phyloP scores from a whole-genome alignment of 495 filamentous ascomycete species.

The Aspergillus sclerotioniger region DNA sequence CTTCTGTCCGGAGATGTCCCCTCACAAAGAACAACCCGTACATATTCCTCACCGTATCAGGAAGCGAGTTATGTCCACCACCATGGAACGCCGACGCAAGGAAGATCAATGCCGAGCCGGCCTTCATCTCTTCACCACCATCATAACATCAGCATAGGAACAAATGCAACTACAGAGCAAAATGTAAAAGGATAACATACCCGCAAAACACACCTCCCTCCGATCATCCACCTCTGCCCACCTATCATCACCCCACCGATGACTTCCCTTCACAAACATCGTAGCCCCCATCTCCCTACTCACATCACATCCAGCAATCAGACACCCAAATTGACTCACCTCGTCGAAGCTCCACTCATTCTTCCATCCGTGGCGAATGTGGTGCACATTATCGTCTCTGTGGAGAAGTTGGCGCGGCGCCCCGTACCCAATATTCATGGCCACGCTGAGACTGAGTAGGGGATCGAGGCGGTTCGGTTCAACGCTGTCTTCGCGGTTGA shows the following conservation, averaged over 20 bases:
- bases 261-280: slow-evolving; percentile 20
- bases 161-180: neutral
- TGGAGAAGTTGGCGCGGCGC: slow-evolving; percentile 29
- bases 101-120: slow-evolving; percentile 34
- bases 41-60: slow-evolving; percentile 23
- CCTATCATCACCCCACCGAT: slow-evolving; percentile 17
- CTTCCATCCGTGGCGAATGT: slow-evolving; percentile 11
- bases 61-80: slow-evolving; percentile 30
- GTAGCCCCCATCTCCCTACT: slow-evolving; percentile 17
- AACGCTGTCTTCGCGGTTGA: slow-evolving; percentile 13
- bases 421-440: slow-evolving; percentile 25
- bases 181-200: slow-evolving; percentile 1
- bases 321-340: slow-evolving; percentile 17
- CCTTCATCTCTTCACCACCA: slow-evolving; percentile 20
- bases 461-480: slow-evolving; percentile 22
- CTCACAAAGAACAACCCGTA: slow-evolving; percentile 31
- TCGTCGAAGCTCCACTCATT: slow-evolving; percentile 12
- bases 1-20: slow-evolving; percentile 32
- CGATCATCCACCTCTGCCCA: neutral
- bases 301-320: slow-evolving; percentile 17
- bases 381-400: slow-evolving; percentile 29
- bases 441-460: slow-evolving; percentile 24
- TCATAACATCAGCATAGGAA: neutral
- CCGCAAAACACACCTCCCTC: slow-evolving; percentile 22
- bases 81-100: slow-evolving; percentile 29